Conservation (phyloP, 2,329 filamentous ascomycete species). For the Metarhizium brunneum region DNA sequence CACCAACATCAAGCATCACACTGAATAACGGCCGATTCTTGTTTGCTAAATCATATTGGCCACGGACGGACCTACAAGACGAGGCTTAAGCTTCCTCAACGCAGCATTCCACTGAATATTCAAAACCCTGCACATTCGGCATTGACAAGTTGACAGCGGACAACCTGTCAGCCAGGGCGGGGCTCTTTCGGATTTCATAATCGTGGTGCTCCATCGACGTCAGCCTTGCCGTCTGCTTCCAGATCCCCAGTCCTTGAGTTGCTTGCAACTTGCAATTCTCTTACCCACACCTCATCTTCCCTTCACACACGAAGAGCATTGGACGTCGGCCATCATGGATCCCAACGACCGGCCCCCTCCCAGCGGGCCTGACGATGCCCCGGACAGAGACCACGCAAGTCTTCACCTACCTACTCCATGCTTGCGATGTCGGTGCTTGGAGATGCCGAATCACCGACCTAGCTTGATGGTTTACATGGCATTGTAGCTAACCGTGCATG, state of each 20-base stretch:
- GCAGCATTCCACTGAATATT: too few species aligned
- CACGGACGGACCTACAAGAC: too few species aligned
- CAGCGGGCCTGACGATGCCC: slow-evolving; percentile 36
- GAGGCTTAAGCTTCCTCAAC: too few species aligned
- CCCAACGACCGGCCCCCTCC: slow-evolving; percentile 33
- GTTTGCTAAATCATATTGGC: too few species aligned
- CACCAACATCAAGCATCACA: too few species aligned
- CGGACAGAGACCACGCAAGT: slow-evolving; percentile 45
- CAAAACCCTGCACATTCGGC: too few species aligned
- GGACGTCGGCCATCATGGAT: slow-evolving; percentile 28
- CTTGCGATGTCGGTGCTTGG: not conserved
- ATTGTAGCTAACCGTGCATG: not conserved
- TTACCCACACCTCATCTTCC: not conserved
- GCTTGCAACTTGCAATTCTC: not conserved
- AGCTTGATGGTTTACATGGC: not conserved
- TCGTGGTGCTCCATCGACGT: not conserved
- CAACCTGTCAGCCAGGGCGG: not conserved
- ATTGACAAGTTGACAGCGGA: too few species aligned
- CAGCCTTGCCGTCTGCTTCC: slow-evolving; percentile 7
- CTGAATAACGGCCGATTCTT: too few species aligned
- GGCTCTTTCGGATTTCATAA: slow-evolving; percentile 3
- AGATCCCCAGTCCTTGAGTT: not conserved
- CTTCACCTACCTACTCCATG: not conserved
- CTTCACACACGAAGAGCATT: not conserved
- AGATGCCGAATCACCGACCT: slow-evolving; percentile 6